These are phyloP conservation scores for Fragosphaeria purpurea DNA, from an alignment of 2,329 filamentous ascomycete genomes.

Conservation along the genomic window DNA sequence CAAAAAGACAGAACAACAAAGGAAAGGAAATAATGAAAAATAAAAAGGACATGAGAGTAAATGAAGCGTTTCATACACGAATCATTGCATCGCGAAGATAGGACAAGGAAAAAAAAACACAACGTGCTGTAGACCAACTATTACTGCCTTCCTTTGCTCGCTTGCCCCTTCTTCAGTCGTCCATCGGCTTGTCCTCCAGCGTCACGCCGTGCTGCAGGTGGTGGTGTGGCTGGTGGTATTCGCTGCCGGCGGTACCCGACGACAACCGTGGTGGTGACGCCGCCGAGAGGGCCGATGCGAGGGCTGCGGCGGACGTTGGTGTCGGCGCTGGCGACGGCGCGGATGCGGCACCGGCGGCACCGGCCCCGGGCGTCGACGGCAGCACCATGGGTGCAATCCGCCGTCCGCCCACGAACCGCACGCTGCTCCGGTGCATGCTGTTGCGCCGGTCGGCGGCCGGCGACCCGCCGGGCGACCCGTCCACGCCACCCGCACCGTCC, in stretches of 20 bases:
- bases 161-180: conserved; percentile 40
- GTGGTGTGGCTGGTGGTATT: conserved; percentile 11
- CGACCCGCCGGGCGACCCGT: neutral
- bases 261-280: no score
- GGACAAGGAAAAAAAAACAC: neutral
- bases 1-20: no score
- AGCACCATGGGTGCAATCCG: conserved; percentile 31
- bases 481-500: neutral
- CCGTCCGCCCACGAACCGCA: conserved; percentile 42
- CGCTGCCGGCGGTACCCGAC: neutral
- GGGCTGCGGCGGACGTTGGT: neutral
- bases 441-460: conserved; percentile 46
- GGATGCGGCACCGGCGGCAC: neutral
- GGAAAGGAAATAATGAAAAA: neutral
- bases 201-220: conserved; percentile 44
- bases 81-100: no score
- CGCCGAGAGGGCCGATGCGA: neutral
- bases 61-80: no score
- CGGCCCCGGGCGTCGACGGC: conserved; percentile 19
- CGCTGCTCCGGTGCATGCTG: conserved; percentile 46
- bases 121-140: neutral
- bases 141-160: neutral
- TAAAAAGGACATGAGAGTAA: no score
- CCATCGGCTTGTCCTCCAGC: conserved; percentile 68
- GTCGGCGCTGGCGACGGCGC: neutral